Conservation (phyloP, 768 basidiomycete species). For the Lyophyllum decastes region DNA sequence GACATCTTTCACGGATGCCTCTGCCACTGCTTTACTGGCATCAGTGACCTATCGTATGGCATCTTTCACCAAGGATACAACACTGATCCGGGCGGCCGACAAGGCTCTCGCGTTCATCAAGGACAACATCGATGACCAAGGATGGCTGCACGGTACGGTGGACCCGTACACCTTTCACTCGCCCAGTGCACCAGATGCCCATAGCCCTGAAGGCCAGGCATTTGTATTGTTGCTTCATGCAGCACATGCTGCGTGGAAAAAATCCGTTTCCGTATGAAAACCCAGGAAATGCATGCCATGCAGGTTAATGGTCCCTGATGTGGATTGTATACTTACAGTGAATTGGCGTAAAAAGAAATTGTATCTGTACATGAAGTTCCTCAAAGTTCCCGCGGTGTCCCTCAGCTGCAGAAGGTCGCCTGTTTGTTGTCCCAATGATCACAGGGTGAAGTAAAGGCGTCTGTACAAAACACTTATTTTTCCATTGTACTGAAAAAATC, state of each 20-base stretch:
- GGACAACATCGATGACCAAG: conserved; percentile 36
- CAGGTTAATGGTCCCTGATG: not conserved
- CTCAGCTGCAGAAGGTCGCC: too few species aligned
- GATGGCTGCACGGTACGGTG: conserved; percentile 47
- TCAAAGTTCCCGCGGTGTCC: too few species aligned
- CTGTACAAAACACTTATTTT: too few species aligned
- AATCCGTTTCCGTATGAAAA: not conserved
- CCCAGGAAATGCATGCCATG: not conserved
- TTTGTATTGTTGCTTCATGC: conserved; percentile 58
- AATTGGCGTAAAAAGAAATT: not conserved
- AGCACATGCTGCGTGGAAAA: conserved; percentile 24
- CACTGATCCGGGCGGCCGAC: conserved; percentile 40
- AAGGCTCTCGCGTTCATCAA: conserved; percentile 38
- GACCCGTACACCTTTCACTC: conserved; percentile 52
- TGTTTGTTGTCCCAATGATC: too few species aligned
- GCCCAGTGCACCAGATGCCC: conserved; percentile 30
- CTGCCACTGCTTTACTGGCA: conserved; percentile 59
- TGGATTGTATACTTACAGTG: not conserved
- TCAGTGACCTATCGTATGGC: conserved; percentile 58
- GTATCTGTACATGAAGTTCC: too few species aligned
- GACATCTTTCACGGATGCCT: conserved; percentile 52
- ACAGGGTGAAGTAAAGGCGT: too few species aligned
- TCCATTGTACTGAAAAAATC: too few species aligned
- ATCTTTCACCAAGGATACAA: conserved; percentile 34
- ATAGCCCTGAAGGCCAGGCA: conserved; percentile 61